Evolutionary conservation across 2,329 filamentous ascomycete genomes (phyloP).

Genomic region (Apiospora pterosperma): DNA sequence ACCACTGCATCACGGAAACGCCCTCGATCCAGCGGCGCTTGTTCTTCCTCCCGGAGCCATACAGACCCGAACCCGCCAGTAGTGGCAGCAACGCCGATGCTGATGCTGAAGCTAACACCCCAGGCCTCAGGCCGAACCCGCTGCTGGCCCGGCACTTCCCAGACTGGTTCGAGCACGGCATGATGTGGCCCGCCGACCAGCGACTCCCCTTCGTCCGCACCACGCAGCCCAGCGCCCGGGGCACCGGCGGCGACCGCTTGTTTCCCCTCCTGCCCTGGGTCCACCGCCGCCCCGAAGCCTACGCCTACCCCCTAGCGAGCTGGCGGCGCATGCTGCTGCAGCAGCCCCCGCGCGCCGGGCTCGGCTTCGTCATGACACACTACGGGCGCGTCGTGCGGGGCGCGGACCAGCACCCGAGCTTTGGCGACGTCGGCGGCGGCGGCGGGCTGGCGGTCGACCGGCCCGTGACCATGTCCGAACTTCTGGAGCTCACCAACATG

Average conservation of each 20-base stretch:
- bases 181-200: neutral
- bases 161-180: neutral
- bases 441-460: neutral
- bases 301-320: neutral
- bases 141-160: neutral
- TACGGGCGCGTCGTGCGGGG: neutral
- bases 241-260: neutral
- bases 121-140: neutral
- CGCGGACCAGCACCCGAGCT: neutral
- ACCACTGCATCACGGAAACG: neutral
- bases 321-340: slow-evolving; percentile 10
- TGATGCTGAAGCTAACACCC: neutral
- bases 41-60: slow-evolving; percentile 7
- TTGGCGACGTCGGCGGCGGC: neutral
- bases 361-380: slow-evolving; percentile 12
- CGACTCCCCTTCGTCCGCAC: neutral
- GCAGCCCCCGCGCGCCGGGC: slow-evolving; percentile 12
- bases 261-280: neutral
- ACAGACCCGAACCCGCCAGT: neutral
- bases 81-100: neutral
- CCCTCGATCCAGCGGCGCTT: slow-evolving; percentile 6
- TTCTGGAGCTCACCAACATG: neutral
- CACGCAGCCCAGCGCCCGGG: neutral
- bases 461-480: neutral
- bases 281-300: neutral